A percentile compares a stretch with the other conserved stretches of the same genome.
Conservation (phyloP, 108 stramenopile genomes). For the Skeletonema grethae region DNA sequence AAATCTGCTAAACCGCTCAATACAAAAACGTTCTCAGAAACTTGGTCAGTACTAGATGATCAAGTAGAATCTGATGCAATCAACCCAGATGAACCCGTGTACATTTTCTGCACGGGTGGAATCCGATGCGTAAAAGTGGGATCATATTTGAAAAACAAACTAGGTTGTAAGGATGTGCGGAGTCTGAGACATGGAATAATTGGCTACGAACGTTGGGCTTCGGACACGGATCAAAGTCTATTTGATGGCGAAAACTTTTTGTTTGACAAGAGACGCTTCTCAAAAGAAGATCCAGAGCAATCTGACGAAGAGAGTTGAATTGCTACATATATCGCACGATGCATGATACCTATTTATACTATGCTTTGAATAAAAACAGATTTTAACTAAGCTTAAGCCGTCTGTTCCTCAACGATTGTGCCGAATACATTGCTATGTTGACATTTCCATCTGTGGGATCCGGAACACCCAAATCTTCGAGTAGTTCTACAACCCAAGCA, state of each 20-base stretch:
- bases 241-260: constrained; percentile 68
- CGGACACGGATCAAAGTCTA: not conserved
- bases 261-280: constrained; percentile 63
- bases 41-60: constrained; percentile 59
- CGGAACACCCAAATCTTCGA: constrained; percentile 70
- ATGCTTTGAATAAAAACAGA: not conserved
- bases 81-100: constrained; percentile 56
- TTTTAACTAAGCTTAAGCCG: constrained; percentile 32
- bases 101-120: constrained; percentile 88
- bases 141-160: constrained; percentile 68
- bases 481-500: constrained; percentile 70
- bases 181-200: constrained; percentile 83
- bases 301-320: not conserved
- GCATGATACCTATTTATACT: not conserved
- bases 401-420: constrained; percentile 40
- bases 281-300: constrained; percentile 6
- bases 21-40: constrained; percentile 74
- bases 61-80: constrained; percentile 44
- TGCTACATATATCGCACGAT: not conserved
- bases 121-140: constrained; percentile 90
- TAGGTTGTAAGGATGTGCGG: constrained; percentile 74
- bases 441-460: constrained; percentile 75
- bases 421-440: constrained; percentile 60
- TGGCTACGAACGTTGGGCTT: constrained; percentile 52
- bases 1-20: constrained; percentile 58